Evolutionary conservation across 768 basidiomycete genomes (phyloP), one percentile per base, ranked within the genome.

Genomic region (Favolaschia claudopus): DNA sequence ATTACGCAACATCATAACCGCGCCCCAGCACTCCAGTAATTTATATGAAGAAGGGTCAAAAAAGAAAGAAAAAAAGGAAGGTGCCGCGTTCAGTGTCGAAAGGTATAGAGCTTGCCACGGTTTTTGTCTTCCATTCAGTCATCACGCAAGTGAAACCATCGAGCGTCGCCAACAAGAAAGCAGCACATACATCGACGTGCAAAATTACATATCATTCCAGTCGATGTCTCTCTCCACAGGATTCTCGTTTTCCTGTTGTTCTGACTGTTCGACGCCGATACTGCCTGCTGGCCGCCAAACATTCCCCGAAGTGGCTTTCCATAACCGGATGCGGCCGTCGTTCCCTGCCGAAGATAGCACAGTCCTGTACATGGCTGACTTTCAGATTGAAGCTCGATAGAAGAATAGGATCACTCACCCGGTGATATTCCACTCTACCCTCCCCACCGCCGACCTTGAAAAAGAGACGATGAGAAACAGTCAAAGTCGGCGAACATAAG

Each of bases 351-450:
- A 92, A 2, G 91, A 89, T 9, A 96, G 78, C 7, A 95, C 81
- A 5, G 94, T 95, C 19, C 93, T 93, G n/a, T n/a, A 27, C 9
- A 64, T 19, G n/a, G 9, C 48, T 29, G 25, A n/a, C 14, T 48
- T 6, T 27, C 45, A 52, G 28, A 64, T 38, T 34, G 46, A 40
- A 33, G 40, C 31, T 51, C 42, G 38, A 34, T 19, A 20, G 14
- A 45, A 29, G 22, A 33, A 31, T 37, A 28, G 13, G 28, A 34
- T 59, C 22, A 66, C 74, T 28, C 62, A 92, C 90, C 92, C 92
- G 31, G 89, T 92, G 45, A 95, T 87, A 70, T 96, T 96, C 94
- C 96, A 98, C 70, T 96, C 95, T 0, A 99, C 95, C 65, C 89
- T 82, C 3, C 89, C 89, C 10, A 96, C 85, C 4, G 89, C 82